phyloP scores from a whole-genome alignment of 805 yeast genomes.

The Candida alai region DNA sequence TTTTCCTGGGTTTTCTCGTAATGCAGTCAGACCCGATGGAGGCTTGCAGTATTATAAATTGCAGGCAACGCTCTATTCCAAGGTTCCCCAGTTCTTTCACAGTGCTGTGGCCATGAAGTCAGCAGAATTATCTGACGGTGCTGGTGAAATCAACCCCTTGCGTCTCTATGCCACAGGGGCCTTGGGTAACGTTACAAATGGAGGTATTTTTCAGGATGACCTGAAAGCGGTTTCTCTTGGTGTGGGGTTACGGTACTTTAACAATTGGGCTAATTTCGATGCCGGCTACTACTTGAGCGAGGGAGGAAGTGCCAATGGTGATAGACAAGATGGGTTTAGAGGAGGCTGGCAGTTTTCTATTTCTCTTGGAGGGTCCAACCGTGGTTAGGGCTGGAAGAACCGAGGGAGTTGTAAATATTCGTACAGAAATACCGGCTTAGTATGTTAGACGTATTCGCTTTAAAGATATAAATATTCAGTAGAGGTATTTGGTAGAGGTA shows the following conservation, averaged over 20 bases:
- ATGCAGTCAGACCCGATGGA: slow-evolving; percentile 72
- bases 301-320: slow-evolving; percentile 12
- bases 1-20: slow-evolving; percentile 64
- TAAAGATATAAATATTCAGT: no score
- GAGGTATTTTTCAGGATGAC: slow-evolving; percentile 21
- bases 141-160: slow-evolving; percentile 29
- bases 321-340: slow-evolving; percentile 22
- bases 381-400: background rate
- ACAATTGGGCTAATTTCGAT: slow-evolving; percentile 39
- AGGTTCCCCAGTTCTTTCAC: slow-evolving; percentile 47
- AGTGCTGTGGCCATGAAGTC: background rate
- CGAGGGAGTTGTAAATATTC: background rate
- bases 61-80: slow-evolving; percentile 56
- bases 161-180: slow-evolving; percentile 58
- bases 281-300: slow-evolving; percentile 36
- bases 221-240: slow-evolving; percentile 27
- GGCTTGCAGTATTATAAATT: slow-evolving; percentile 60
- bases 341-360: slow-evolving; percentile 38
- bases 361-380: slow-evolving; percentile 36
- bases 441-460: no score
- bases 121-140: no score
- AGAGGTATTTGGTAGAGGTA: no score
- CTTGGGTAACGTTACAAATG: slow-evolving; percentile 54
- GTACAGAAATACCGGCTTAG: no score
- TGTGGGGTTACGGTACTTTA: slow-evolving; percentile 35